A percentile compares a stretch with the other conserved stretches of the same genome.
Conservation (phyloP, 1,284 basidiomycete species). For the Agroathelia rolfsii region DNA sequence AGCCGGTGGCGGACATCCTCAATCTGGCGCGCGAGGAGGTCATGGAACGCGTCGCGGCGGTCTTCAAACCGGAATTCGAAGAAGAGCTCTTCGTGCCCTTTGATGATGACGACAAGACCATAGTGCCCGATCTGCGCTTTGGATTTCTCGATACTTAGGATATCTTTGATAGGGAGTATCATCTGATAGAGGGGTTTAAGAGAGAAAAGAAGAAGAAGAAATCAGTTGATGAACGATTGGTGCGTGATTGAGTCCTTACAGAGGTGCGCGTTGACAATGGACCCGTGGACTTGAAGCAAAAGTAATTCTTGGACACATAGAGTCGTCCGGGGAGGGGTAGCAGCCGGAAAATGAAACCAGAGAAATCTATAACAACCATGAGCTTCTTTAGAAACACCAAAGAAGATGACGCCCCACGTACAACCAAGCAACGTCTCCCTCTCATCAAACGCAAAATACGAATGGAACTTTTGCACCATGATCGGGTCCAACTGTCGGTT, state of each 20-base stretch:
- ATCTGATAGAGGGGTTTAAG: constrained; percentile 50
- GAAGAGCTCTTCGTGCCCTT: constrained; percentile 95
- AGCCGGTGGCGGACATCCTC: constrained; percentile 55
- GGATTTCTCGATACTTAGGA: constrained; percentile 76
- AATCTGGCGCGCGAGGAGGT: constrained; percentile 70
- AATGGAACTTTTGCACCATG: constrained; percentile 65
- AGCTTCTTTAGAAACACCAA: constrained; percentile 8
- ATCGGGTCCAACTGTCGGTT: constrained; percentile 53
- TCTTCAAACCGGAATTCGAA: constrained; percentile 83
- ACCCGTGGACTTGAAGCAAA: constrained; percentile 84
- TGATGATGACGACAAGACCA: constrained; percentile 84
- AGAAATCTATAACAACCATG: constrained; percentile 74
- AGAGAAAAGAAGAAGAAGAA: constrained; percentile 7
- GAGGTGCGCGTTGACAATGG: constrained; percentile 67
- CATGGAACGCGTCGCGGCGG: constrained; percentile 68
- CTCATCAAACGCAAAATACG: constrained; percentile 76
- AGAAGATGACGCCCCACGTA: constrained; percentile 31
- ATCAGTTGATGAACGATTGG: no score
- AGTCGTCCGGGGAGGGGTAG: constrained; percentile 80
- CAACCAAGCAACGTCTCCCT: constrained; percentile 81
- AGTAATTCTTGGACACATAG: constrained; percentile 79
- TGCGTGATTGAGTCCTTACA: no score
- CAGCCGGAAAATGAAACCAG: constrained; percentile 82
- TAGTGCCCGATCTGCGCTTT: constrained; percentile 84
- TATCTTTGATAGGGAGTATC: constrained; percentile 86